phyloP scores from a whole-genome alignment of 2,329 filamentous ascomycete genomes.

The Zymoseptoria pseudotritici region DNA sequence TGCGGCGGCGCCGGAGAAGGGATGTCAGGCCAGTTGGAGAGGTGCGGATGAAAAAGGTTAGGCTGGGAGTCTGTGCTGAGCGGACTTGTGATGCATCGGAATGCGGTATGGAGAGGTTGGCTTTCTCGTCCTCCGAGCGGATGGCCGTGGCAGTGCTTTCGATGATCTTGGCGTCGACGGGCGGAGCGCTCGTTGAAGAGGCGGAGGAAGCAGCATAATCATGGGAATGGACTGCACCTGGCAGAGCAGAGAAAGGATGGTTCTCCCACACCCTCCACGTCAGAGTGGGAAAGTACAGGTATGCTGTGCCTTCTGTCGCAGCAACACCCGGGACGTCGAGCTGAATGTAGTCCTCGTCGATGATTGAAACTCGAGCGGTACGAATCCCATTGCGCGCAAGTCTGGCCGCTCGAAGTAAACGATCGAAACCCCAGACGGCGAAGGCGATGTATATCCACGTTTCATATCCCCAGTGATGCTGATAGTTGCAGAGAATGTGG shows the following conservation, averaged over 20 bases:
- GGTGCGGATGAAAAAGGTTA: conserved; percentile 35
- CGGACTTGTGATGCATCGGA: not conserved
- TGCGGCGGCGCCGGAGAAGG: conserved; percentile 16
- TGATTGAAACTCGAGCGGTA: conserved; percentile 32
- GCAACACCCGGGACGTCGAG: conserved; percentile 37
- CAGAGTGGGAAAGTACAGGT: conserved; percentile 45
- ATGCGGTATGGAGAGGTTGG: not conserved
- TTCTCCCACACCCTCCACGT: conserved; percentile 43
- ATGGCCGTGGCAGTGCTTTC: not conserved
- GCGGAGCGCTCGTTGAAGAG: not conserved
- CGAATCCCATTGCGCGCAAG: conserved; percentile 34
- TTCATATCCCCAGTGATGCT: conserved; percentile 40
- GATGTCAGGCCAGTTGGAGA: conserved; percentile 30
- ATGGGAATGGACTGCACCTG: too few species aligned
- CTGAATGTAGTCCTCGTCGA: conserved; percentile 30
- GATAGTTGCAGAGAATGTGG: conserved; percentile 35
- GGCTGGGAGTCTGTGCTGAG: conserved; percentile 8
- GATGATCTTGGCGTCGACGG: not conserved
- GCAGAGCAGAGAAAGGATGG: conserved; percentile 43
- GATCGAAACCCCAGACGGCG: conserved; percentile 43
- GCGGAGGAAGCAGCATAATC: not conserved
- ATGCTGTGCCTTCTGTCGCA: conserved; percentile 35
- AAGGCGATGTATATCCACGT: conserved; percentile 40
- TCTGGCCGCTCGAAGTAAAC: conserved; percentile 35
- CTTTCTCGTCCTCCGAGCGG: not conserved